Conservation (phyloP, 208 protist species). For the Naegleria gruberi region DNA sequence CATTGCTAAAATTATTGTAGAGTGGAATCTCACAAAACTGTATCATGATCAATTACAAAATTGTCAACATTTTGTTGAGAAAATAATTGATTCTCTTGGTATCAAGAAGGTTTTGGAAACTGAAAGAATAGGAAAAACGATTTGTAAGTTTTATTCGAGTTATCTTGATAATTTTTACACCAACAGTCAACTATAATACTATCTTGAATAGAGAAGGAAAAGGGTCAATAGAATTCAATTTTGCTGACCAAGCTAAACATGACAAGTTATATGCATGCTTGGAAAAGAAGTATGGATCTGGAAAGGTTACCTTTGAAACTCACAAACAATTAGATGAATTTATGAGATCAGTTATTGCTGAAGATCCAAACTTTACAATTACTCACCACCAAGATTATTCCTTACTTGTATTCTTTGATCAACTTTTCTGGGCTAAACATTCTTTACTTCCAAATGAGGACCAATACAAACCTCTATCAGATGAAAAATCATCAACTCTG, state of each 20-base stretch:
- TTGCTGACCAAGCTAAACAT: not conserved
- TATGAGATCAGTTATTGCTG: not conserved
- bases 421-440: not conserved
- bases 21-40: not conserved
- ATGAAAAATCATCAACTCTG: not conserved
- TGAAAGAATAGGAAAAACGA: not conserved
- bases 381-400: not conserved
- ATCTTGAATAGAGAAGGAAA: not conserved
- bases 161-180: not conserved
- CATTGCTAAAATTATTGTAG: not conserved
- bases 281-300: not conserved
- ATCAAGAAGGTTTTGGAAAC: not conserved
- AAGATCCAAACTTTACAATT: constrained; percentile 4
- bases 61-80: constrained; percentile 17
- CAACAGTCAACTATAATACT: not conserved
- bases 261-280: not conserved
- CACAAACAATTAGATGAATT: not conserved
- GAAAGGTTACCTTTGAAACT: not conserved
- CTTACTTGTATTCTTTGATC: not conserved
- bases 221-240: not conserved
- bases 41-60: not conserved
- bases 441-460: not conserved
- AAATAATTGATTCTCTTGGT: not conserved
- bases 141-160: not conserved
- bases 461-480: not conserved